Evolutionary conservation across 352 stramenopile genomes (phyloP).

Genomic region (Phytophthora crassamura): DNA sequence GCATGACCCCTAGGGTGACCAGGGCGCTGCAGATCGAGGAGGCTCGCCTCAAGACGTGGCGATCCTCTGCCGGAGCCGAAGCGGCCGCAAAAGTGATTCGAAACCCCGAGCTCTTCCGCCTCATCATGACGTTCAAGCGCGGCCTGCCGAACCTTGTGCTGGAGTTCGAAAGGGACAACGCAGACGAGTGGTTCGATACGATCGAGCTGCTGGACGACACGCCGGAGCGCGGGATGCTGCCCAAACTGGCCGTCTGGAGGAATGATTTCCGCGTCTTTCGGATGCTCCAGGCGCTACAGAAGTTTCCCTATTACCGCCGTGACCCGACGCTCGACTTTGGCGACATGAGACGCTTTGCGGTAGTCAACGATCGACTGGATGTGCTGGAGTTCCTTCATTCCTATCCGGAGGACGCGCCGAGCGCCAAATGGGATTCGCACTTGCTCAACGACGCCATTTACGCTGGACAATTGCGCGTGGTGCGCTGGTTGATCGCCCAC

Average conservation of each 20-base stretch:
- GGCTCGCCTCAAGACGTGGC: conserved; percentile 6
- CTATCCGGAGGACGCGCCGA: conserved; percentile 3
- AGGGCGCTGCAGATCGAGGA: neutral
- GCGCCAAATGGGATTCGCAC: conserved; percentile 12
- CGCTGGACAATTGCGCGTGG: conserved; percentile 11
- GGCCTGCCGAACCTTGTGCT: conserved; percentile 16
- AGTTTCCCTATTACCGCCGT: conserved; percentile 11
- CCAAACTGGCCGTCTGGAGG: conserved; percentile 16
- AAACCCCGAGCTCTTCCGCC: conserved; percentile 20
- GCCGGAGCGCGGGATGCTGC: conserved; percentile 14
- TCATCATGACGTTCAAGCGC: conserved; percentile 25
- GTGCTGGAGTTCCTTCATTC: conserved; percentile 12
- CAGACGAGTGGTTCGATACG: conserved; percentile 10
- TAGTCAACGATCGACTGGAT: conserved; percentile 7
- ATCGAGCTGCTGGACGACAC: conserved; percentile 7
- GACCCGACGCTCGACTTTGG: conserved; percentile 15
- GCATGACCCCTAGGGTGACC: too few relatives aligned
- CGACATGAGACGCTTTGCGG: conserved; percentile 17
- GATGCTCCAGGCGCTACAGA: conserved; percentile 8
- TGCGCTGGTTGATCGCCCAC: conserved; percentile 14
- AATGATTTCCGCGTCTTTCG: conserved; percentile 13
- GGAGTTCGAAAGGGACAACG: conserved; percentile 10
- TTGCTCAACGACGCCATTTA: conserved; percentile 19
- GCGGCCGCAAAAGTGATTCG: conserved; percentile 12
- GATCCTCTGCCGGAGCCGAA: conserved; percentile 6